phyloP scores from a whole-genome alignment of 768 basidiomycete species.

The Hemileccinum impolitum region DNA sequence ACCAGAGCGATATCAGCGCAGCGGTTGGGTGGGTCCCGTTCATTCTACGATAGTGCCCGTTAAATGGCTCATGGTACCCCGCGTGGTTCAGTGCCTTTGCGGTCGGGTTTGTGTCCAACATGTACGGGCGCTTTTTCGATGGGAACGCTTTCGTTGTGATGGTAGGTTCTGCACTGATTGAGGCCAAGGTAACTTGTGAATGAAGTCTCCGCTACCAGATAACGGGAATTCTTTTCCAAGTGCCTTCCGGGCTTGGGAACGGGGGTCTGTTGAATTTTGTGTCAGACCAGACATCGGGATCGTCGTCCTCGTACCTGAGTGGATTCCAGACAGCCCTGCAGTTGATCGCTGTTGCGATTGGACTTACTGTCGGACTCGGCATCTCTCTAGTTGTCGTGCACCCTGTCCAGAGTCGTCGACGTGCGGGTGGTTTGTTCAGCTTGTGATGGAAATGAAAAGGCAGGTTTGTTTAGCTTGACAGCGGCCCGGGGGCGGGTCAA shows the following conservation, averaged over 20 bases:
- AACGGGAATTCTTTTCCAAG: constrained; percentile 80
- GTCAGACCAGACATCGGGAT: constrained; percentile 49
- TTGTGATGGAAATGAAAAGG: constrained; percentile 31
- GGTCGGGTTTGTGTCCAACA: constrained; percentile 74
- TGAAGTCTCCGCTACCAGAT: constrained; percentile 35
- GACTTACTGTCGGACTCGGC: constrained; percentile 76
- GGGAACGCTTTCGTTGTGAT: constrained; percentile 82
- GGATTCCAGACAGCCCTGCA: constrained; percentile 76
- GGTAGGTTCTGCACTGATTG: constrained; percentile 38
- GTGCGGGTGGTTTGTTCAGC: constrained; percentile 63
- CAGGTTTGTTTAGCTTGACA: background rate
- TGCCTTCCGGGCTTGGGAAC: constrained; percentile 77
- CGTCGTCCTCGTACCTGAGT: constrained; percentile 54
- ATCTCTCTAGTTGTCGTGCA: constrained; percentile 65
- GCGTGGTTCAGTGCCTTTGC: constrained; percentile 56
- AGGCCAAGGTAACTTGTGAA: background rate
- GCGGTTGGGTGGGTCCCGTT: constrained; percentile 55
- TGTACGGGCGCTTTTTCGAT: constrained; percentile 70
- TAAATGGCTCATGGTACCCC: background rate
- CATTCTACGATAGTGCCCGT: background rate
- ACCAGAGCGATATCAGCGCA: constrained; percentile 73
- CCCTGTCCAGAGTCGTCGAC: constrained; percentile 55
- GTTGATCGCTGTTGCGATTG: constrained; percentile 74
- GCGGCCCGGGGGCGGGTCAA: background rate
- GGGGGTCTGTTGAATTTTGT: constrained; percentile 77